Percentiles rank a stretch among this genome's conserved stretches.
Evolutionary conservation across 345 rosid genomes (phyloP).

Genomic region (Camelina hispida): DNA sequence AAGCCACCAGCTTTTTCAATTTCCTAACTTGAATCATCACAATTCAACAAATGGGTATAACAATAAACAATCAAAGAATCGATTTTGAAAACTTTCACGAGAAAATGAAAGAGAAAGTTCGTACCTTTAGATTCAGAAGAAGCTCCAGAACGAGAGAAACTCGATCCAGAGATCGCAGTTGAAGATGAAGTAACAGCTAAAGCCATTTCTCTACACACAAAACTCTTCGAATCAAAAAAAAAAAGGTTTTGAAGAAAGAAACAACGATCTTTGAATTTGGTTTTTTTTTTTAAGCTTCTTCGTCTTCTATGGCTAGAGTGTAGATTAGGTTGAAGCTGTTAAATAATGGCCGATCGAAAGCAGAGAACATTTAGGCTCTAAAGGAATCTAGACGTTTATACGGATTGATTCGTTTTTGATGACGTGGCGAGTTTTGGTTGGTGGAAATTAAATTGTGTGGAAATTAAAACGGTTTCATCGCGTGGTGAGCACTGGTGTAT

Average conservation of each 20-base stretch:
- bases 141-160: slow-evolving; percentile 46
- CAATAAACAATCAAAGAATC: not conserved
- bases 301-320: not conserved
- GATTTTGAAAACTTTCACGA: not conserved
- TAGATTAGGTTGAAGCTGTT: slow-evolving; percentile 23
- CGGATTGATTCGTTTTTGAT: not conserved
- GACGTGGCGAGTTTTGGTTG: slow-evolving; percentile 47
- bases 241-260: not conserved
- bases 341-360: slow-evolving; percentile 47
- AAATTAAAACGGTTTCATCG: slow-evolving; percentile 36
- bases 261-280: not conserved
- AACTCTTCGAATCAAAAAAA: not conserved
- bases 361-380: slow-evolving; percentile 30
- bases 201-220: slow-evolving; percentile 48
- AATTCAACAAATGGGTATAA: not conserved
- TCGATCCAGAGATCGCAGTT: slow-evolving; percentile 51
- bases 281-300: not conserved
- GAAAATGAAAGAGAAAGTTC: not conserved
- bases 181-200: slow-evolving; percentile 63
- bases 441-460: slow-evolving; percentile 5
- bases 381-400: slow-evolving; percentile 66
- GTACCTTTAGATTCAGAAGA: slow-evolving; percentile 58
- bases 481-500: slow-evolving; percentile 37
- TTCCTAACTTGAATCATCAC: not conserved
- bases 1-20: not conserved